A percentile compares a stretch with the other conserved stretches of the same genome.
These are phyloP conservation scores for Conticribra weissflogii DNA, from an alignment of 108 stramenopile genomes.

Conservation along the genomic window DNA sequence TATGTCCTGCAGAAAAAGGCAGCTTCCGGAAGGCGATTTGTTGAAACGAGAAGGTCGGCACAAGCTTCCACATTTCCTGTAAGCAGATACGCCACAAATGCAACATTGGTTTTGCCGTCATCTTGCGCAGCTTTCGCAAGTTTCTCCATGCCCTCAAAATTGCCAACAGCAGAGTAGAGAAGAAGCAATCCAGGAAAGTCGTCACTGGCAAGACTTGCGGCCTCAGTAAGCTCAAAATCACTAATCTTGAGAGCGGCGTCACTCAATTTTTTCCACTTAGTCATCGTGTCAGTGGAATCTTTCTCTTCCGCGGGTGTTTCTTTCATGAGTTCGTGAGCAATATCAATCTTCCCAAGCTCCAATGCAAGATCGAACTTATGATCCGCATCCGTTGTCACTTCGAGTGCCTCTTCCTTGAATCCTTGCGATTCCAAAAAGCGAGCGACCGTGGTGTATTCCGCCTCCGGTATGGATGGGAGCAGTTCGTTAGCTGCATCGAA, in stretches of 20 bases:
- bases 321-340: conserved; percentile 81
- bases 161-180: conserved; percentile 93
- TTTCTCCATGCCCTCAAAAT: conserved; percentile 87
- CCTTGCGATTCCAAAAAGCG: conserved; percentile 98
- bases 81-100: conserved; percentile 91
- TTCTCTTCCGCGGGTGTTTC: conserved; percentile 87
- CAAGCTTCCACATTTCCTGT: conserved; percentile 93
- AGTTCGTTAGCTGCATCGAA: conserved; percentile 97
- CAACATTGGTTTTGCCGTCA: conserved; percentile 93
- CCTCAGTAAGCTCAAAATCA: conserved; percentile 93
- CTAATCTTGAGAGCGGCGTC: conserved; percentile 95
- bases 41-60: conserved; percentile 86
- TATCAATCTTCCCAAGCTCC: conserved; percentile 92
- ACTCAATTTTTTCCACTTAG: conserved; percentile 98
- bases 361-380: conserved; percentile 97
- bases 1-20: conserved; percentile 98
- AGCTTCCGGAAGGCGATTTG: conserved; percentile 96
- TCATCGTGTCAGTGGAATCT: conserved; percentile 92
- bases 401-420: conserved; percentile 98
- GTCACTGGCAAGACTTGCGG: conserved; percentile 86
- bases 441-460: conserved; percentile 94
- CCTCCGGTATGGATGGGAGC: conserved; percentile 88
- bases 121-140: conserved; percentile 82
- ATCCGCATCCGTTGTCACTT: conserved; percentile 93
- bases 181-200: conserved; percentile 95